Conservation (phyloP, 495 filamentous ascomycete genomes). For the Hyaloscypha bicolor region DNA sequence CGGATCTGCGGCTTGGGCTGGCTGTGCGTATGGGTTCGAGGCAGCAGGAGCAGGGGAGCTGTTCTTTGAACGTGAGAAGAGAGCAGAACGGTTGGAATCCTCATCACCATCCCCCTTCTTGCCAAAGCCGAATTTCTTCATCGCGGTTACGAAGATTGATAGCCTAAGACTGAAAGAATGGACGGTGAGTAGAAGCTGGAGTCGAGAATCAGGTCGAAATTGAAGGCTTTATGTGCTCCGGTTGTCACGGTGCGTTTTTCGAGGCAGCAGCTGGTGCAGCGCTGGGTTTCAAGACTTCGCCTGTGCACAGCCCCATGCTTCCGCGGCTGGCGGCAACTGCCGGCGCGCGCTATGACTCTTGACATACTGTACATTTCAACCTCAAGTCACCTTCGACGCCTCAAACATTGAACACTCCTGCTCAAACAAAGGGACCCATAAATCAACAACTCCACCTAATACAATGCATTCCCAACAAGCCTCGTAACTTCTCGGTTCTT, state of each 20-base stretch:
- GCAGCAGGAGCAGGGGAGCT: conserved; percentile 53
- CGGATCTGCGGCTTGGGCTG: conserved; percentile 56
- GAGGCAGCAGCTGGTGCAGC: neutral
- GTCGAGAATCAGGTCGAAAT: conserved; percentile 6
- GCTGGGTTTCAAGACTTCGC: neutral
- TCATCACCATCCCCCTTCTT: conserved; percentile 62
- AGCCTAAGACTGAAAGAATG: conserved; percentile 7
- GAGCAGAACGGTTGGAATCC: conserved; percentile 45
- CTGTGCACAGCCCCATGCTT: neutral
- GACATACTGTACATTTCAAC: neutral
- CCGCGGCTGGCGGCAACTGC: conserved; percentile 5
- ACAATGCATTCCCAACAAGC: neutral
- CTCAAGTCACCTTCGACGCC: neutral
- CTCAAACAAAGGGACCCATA: neutral
- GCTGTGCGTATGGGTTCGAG: conserved; percentile 70
- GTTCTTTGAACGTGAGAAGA: conserved; percentile 54
- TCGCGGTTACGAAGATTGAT: conserved; percentile 38
- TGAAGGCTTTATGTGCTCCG: neutral
- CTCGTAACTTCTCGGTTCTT: neutral
- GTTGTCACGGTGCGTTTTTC: neutral
- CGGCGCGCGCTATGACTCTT: no score
- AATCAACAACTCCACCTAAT: neutral
- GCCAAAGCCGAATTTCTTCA: conserved; percentile 67
- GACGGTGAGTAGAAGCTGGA: conserved; percentile 15
- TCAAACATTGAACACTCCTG: neutral